Conservation (phyloP, 2,329 filamentous ascomycete species). For the Stenocarpella maydis region DNA sequence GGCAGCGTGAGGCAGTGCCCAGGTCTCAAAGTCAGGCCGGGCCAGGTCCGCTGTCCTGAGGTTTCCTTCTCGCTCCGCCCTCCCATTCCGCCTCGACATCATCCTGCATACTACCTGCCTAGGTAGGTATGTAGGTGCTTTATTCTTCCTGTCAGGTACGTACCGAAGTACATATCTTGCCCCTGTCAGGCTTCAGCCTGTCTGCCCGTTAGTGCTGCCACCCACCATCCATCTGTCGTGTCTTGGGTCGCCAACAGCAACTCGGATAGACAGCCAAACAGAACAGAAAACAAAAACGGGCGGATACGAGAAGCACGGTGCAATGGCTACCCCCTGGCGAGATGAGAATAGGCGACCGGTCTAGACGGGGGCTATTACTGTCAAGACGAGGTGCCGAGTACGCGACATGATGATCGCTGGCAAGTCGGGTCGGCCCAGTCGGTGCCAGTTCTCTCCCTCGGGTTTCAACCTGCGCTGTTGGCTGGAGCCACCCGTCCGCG, state of each 20-base stretch:
- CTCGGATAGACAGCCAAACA: neutral
- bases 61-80: no score
- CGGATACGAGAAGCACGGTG: neutral
- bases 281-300: neutral
- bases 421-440: constrained; percentile 25
- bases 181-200: neutral
- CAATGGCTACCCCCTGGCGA: constrained; percentile 9
- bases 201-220: no score
- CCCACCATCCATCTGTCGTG: neutral
- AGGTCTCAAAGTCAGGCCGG: constrained; percentile 11
- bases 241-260: neutral
- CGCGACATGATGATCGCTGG: constrained; percentile 21
- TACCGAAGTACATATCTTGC: neutral
- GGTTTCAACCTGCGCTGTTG: constrained; percentile 23
- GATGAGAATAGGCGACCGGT: neutral
- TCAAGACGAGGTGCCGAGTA: neutral
- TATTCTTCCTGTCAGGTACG: neutral
- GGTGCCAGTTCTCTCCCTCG: neutral
- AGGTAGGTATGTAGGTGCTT: no score
- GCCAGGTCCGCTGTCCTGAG: no score
- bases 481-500: neutral
- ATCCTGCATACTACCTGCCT: constrained; percentile 10
- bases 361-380: neutral
- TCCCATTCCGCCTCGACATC: no score
- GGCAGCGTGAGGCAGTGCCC: constrained; percentile 1